Base-by-base conservation (phyloP, 768 basidiomycete species). In the Omphalotus guepiniiformis region DNA sequence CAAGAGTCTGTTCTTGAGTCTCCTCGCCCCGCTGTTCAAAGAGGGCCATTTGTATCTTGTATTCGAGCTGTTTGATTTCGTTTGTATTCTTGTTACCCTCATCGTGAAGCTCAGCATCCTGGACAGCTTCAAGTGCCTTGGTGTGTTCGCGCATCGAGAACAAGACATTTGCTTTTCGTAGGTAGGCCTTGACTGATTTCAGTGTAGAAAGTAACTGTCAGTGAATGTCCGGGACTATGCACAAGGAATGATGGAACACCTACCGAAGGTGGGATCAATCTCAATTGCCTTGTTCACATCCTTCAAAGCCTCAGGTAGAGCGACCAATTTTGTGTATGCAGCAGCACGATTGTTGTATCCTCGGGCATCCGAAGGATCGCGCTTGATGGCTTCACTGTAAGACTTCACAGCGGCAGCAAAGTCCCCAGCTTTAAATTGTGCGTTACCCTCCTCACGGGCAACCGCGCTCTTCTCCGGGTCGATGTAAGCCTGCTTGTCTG, bases 281-380 rank as follows among this genome's bases (percentile, higher is more conserved):
- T 83, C 85, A 74, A 98, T 93, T 21, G 96, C 93, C 64, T 88
- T 83, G 47, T 99, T 82, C 30, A 83, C 91, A 59, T 99, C 96
- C 68, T 98, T 98, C 60, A 98, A 76, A 1, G 94, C 96, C 64
- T 99, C 96, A 9, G 93, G 88, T 25, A 98, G 68, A 1, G 96
- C 96, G 35, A 79, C 79, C 32, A 99, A 82, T 72, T 98, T 98
- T 69, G 87, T 91, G 71, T 96, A 97, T 19, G 93, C 94, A 23
- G 93, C 87, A n/a, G 96, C 93, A 40, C 96, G 86, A 72, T 99
- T 99, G 66, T 95, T 98, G 73, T 97, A 99, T 7, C 90, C 93
- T 54, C 86, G 78, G 12, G 95, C 79, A 61, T 99, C 96, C 29
- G 68, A 64, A 34, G 96, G 95, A 58, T 91, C 85, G 41, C 96